Percentiles rank a stretch among this genome's conserved stretches.
phyloP scores from a whole-genome alignment of 306 rosid genomes.

The Vigna nakashimae region DNA sequence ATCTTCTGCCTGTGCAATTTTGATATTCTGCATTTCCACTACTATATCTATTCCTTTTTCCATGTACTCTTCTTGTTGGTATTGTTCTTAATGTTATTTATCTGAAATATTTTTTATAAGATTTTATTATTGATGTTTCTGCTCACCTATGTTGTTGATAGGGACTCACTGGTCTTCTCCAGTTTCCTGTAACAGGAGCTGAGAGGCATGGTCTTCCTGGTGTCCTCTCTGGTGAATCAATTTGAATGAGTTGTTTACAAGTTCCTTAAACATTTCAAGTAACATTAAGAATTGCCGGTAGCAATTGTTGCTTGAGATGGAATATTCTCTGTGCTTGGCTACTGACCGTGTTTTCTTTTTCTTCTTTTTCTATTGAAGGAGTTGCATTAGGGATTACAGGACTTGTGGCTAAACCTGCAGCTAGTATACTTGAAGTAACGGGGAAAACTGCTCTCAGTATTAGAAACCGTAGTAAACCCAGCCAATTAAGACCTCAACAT shows the following conservation, averaged over 20 bases:
- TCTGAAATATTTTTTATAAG: background rate
- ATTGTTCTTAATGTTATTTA: background rate
- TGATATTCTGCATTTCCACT: background rate
- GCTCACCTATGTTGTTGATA: slow-evolving; percentile 49
- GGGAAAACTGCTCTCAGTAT: slow-evolving; percentile 93
- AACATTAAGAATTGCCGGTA: slow-evolving; percentile 7
- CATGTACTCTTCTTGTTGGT: no score
- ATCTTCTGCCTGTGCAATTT: slow-evolving; percentile 4
- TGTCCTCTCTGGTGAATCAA: slow-evolving; percentile 77
- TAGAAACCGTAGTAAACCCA: slow-evolving; percentile 85
- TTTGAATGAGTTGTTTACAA: slow-evolving; percentile 28
- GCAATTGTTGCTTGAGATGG: slow-evolving; percentile 22
- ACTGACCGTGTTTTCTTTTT: slow-evolving; percentile 36
- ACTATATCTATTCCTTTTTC: background rate
- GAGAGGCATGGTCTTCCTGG: slow-evolving; percentile 99
- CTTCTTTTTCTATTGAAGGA: slow-evolving; percentile 59
- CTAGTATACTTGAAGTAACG: slow-evolving; percentile 96
- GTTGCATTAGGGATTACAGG: slow-evolving; percentile 90
- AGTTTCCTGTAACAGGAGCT: slow-evolving; percentile 90
- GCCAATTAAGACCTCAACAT: slow-evolving; percentile 63
- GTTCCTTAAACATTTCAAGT: slow-evolving; percentile 25
- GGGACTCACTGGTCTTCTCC: slow-evolving; percentile 99
- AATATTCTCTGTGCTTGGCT: slow-evolving; percentile 20
- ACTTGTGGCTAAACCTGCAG: slow-evolving; percentile 94
- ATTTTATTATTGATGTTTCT: slow-evolving; percentile 11